Evolutionary conservation across 2,329 filamentous ascomycete species (phyloP).

Genomic region (Fusarium sp.): DNA sequence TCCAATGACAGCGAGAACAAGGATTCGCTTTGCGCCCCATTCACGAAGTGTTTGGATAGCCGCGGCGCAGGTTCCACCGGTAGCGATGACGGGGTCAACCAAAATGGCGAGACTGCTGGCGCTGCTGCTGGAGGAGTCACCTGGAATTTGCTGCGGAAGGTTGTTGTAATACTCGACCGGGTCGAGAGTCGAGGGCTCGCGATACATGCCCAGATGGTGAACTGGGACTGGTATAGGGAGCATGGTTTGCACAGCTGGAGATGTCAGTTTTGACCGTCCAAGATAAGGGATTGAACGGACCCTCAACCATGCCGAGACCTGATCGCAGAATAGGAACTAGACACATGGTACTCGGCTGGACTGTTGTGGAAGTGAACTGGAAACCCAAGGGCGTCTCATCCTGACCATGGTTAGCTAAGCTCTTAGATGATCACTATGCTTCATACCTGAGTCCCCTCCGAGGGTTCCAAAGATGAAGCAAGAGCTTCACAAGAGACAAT

Average conservation of each 20-base stretch:
- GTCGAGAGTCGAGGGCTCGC: conserved; percentile 86
- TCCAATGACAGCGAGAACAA: conserved; percentile 82
- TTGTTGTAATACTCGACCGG: conserved; percentile 99
- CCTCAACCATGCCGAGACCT: conserved; percentile 91
- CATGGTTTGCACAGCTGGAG: conserved; percentile 79
- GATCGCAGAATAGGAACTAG: conserved; percentile 94
- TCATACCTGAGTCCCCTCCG: conserved; percentile 73
- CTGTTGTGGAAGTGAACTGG: conserved; percentile 75
- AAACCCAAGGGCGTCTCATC: conserved; percentile 84
- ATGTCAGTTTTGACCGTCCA: conserved; percentile 12
- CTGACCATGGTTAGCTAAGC: conserved; percentile 58
- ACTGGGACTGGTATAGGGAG: conserved; percentile 85
- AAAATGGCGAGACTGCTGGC: conserved; percentile 78
- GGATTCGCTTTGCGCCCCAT: conserved; percentile 88
- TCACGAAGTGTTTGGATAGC: conserved; percentile 90
- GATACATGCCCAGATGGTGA: conserved; percentile 95
- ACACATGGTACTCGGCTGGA: conserved; percentile 76
- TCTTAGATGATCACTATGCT: not conserved
- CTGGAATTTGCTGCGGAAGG: conserved; percentile 78
- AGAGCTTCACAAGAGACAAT: conserved; percentile 88
- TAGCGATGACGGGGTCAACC: conserved; percentile 93
- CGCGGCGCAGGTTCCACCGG: conserved; percentile 88
- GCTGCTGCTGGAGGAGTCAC: conserved; percentile 54
- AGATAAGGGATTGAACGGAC: conserved; percentile 57
- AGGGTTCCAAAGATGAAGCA: conserved; percentile 69